These are phyloP conservation scores for Lactarius tabidus DNA, from an alignment of 768 basidiomycete species.

Conservation along the genomic window DNA sequence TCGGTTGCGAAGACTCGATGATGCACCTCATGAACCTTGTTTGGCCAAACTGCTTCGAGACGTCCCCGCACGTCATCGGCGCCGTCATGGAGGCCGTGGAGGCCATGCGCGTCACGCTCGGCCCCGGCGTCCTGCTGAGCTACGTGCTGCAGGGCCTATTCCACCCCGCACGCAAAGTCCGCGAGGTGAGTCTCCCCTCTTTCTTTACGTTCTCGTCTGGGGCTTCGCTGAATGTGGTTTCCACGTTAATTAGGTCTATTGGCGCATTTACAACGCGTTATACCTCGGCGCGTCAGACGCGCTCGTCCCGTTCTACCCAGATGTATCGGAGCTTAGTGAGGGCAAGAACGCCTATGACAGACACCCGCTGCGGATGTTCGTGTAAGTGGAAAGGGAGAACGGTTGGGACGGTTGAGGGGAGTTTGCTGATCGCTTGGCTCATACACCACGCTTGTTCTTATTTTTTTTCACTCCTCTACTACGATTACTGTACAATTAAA, in stretches of 20 bases:
- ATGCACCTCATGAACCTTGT: constrained; percentile 96
- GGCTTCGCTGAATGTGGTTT: background rate
- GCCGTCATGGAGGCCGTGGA: constrained; percentile 98
- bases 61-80: constrained; percentile 95
- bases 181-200: constrained; percentile 61
- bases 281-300: constrained; percentile 90
- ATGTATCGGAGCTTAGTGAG: constrained; percentile 85
- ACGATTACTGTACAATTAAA: constrained; percentile 11
- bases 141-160: constrained; percentile 94
- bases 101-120: constrained; percentile 93
- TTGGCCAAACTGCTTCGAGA: constrained; percentile 99
- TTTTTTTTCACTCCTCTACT: background rate
- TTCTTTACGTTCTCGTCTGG: background rate
- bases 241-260: constrained; percentile 55
- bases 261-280: constrained; percentile 92
- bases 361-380: constrained; percentile 79
- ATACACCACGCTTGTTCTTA: background rate
- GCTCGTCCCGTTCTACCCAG: constrained; percentile 93
- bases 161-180: constrained; percentile 95
- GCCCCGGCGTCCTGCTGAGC: constrained; percentile 87
- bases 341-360: constrained; percentile 84
- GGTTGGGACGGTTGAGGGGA: background rate
- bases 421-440: background rate
- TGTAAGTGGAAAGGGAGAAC: constrained; percentile 37
- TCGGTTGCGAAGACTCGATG: constrained; percentile 98